phyloP scores from a whole-genome alignment of 352 stramenopile species.

The Globisporangium nodosum region DNA sequence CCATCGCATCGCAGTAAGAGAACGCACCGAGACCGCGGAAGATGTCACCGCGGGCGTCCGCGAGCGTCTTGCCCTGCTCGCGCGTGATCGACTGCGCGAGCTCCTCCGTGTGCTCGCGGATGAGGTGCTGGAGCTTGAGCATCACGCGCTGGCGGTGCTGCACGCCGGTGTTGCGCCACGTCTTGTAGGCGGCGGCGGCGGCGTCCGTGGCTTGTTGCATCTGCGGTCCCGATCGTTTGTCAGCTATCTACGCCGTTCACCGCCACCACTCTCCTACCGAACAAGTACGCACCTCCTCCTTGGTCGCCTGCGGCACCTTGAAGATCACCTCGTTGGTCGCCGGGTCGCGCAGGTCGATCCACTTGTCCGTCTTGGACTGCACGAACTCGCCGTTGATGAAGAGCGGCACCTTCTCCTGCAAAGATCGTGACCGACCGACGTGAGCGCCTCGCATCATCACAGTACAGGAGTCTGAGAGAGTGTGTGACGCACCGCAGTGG shows the following conservation, averaged over 20 bases:
- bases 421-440: background rate
- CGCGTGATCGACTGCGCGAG: conserved; percentile 93
- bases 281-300: conserved; percentile 46
- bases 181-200: conserved; percentile 83
- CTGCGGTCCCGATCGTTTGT: conserved; percentile 16
- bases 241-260: no score
- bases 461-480: background rate
- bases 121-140: conserved; percentile 95
- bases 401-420: conserved; percentile 63
- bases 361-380: conserved; percentile 87
- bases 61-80: conserved; percentile 91
- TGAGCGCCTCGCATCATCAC: background rate
- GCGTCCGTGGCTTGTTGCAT: conserved; percentile 81
- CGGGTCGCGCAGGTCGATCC: conserved; percentile 91
- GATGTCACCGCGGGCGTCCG: conserved; percentile 95
- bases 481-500: conserved; percentile 18
- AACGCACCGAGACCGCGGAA: conserved; percentile 90
- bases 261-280: no score
- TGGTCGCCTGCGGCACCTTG: conserved; percentile 82
- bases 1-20: background rate
- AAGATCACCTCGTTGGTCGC: conserved; percentile 88
- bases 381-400: conserved; percentile 94
- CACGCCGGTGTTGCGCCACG: conserved; percentile 92
- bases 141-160: conserved; percentile 94
- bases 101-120: conserved; percentile 93